Evolutionary conservation across 2,329 filamentous ascomycete genomes (phyloP), one percentile per base, ranked within the genome.

Genomic region (Ophiostoma populinum): DNA sequence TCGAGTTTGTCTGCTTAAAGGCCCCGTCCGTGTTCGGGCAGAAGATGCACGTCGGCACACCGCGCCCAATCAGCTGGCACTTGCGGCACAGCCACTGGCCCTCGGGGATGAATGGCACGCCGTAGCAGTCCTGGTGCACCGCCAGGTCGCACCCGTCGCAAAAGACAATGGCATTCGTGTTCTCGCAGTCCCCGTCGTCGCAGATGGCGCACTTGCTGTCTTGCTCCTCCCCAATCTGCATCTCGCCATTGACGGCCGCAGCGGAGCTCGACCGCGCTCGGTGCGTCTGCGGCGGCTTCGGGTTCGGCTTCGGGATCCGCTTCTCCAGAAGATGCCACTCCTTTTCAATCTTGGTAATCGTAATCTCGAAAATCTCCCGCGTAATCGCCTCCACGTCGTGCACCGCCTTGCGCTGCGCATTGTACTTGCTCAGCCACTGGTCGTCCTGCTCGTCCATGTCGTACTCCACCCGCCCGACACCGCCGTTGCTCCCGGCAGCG

Each of bases 401-500:
- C 45, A 79, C 70, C 17, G 70, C 66, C 51, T 75, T 80, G 39
- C 90, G 73, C 47, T 80, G 74, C 10, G 62, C 58, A 48, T 98
- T 98, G 51, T 87, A 73, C 25, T 74, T 70, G 46, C 90, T 80
- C 18, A 98, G 62, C 90, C 90, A 98, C 59, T 86, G 83, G 45
- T 93, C 85, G 53, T 98, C 90, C 51, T 98, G 90, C 56, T 98
- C 90, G 50, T 98, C 90, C 90, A 98, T 98, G 54, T 98, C 90
- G 53, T 98, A 98, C 52, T 98, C 90, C 15, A 98, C 90, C 38
- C 82, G 75, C 10, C 83, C 82, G 25, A 92, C 67, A 13, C 61
- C 61, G 35, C 58, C 59, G 24, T 42, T 40, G 41, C 41, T 42
- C 27, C 40, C 41, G 2, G 32, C 41, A 5, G 35, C 37, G 30